phyloP scores from a whole-genome alignment of 352 stramenopile species.

The Elongisporangium anandrum region DNA sequence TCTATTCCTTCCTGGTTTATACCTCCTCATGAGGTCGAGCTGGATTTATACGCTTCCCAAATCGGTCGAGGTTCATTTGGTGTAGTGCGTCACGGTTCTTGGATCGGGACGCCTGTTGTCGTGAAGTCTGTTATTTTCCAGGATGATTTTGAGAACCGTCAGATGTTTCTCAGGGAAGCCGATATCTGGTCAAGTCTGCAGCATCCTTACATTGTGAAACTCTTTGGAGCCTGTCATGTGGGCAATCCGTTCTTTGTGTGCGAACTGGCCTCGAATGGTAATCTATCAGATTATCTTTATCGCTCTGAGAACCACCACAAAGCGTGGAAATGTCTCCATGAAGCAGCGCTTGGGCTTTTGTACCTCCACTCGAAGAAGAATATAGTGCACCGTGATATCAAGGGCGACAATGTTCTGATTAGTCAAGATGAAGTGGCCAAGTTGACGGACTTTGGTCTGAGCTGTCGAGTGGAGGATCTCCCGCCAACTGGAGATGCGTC shows the following conservation, averaged over 20 bases:
- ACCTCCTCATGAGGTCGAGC: too few relatives aligned
- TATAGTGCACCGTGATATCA: constrained; percentile 5
- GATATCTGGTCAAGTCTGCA: constrained; percentile 12
- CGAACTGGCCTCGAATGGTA: constrained; percentile 8
- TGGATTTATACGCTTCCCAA: too few relatives aligned
- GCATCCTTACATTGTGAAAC: constrained; percentile 8
- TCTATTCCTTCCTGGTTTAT: too few relatives aligned
- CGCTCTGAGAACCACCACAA: background rate
- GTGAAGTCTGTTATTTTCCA: background rate
- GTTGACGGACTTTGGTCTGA: constrained; percentile 9
- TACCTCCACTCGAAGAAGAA: constrained; percentile 3
- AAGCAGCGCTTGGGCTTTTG: constrained; percentile 3
- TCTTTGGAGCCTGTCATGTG: constrained; percentile 10
- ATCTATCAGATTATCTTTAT: constrained; percentile 1
- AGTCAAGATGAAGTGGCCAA: constrained; percentile 4
- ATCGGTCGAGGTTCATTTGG: too few relatives aligned
- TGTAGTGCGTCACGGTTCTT: background rate
- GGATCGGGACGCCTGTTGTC: background rate
- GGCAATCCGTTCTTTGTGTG: constrained; percentile 12
- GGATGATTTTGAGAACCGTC: background rate
- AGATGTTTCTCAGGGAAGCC: constrained; percentile 8
- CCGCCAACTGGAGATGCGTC: background rate
- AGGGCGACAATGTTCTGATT: constrained; percentile 9
- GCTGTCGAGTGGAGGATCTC: background rate
- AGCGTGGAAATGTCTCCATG: constrained; percentile 3